Evolutionary conservation across 2,329 filamentous ascomycete species (phyloP).

Genomic region (Alternaria longipes): DNA sequence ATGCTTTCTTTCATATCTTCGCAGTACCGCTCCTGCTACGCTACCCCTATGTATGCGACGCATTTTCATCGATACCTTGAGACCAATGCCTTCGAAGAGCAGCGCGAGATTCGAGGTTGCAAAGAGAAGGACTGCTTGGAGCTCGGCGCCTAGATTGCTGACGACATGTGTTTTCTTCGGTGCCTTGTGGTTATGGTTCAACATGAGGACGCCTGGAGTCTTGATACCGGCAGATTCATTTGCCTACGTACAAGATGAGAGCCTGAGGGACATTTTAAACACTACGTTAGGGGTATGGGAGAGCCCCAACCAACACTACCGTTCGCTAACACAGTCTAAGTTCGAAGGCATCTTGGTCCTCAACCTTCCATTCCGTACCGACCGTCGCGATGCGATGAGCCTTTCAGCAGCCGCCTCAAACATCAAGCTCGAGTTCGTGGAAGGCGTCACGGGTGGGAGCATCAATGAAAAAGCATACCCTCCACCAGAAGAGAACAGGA

Average conservation of each 20-base stretch:
- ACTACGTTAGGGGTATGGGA: slow-evolving; percentile 35
- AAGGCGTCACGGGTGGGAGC: slow-evolving; percentile 56
- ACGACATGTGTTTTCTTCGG: slow-evolving; percentile 35
- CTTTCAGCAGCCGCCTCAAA: slow-evolving; percentile 60
- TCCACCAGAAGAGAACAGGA: slow-evolving; percentile 41
- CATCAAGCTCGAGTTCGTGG: slow-evolving; percentile 59
- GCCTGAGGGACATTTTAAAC: slow-evolving; percentile 38
- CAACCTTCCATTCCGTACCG: slow-evolving; percentile 62
- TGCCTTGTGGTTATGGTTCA: slow-evolving; percentile 33
- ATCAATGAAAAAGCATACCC: slow-evolving; percentile 42
- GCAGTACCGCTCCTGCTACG: slow-evolving; percentile 3
- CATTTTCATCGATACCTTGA: slow-evolving; percentile 43
- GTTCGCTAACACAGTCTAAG: slow-evolving; percentile 41
- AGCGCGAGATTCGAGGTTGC: slow-evolving; percentile 25
- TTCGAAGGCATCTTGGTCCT: slow-evolving; percentile 65
- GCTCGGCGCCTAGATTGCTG: slow-evolving; percentile 35
- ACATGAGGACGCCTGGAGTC: slow-evolving; percentile 21
- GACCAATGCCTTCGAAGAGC: slow-evolving; percentile 32
- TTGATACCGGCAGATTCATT: slow-evolving; percentile 37
- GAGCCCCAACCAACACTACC: neutral
- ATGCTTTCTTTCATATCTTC: slow-evolving; percentile 6
- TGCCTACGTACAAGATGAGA: slow-evolving; percentile 33
- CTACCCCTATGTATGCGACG: slow-evolving; percentile 30
- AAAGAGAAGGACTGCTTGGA: slow-evolving; percentile 33
- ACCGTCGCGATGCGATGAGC: slow-evolving; percentile 63